phyloP scores from a whole-genome alignment of 2,329 filamentous ascomycete species.

The Cytospora mali region DNA sequence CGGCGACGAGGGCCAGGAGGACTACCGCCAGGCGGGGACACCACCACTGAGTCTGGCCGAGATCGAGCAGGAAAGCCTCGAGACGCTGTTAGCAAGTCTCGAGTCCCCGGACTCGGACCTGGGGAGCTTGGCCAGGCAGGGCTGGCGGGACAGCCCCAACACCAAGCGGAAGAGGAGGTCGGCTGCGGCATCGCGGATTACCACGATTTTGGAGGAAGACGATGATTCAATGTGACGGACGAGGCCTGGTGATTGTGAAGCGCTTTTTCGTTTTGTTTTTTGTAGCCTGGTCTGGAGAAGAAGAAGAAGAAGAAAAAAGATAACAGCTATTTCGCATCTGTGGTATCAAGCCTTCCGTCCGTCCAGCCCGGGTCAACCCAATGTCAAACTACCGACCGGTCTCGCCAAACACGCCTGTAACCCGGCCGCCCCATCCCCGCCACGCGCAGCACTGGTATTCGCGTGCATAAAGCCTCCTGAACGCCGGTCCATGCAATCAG shows the following conservation, averaged over 20 bases:
- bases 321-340: background rate
- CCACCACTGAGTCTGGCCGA: slow-evolving; percentile 25
- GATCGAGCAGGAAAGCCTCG: slow-evolving; percentile 19
- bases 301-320: too few relatives aligned
- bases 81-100: slow-evolving; percentile 22
- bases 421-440: background rate
- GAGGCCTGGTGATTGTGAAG: background rate
- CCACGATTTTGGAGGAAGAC: slow-evolving; percentile 71
- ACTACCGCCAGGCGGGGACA: slow-evolving; percentile 12
- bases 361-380: slow-evolving; percentile 4
- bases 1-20: slow-evolving; percentile 28
- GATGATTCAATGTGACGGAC: slow-evolving; percentile 50
- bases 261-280: background rate
- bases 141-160: slow-evolving; percentile 30
- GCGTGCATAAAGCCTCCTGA: background rate
- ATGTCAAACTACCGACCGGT: slow-evolving; percentile 15
- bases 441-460: background rate
- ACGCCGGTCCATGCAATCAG: background rate
- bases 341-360: slow-evolving; percentile 17
- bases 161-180: slow-evolving; percentile 44
- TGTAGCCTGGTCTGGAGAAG: background rate
- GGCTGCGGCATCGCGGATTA: slow-evolving; percentile 39
- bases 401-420: background rate
- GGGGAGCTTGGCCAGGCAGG: slow-evolving; percentile 6
- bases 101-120: slow-evolving; percentile 25